These are phyloP conservation scores for Phytophthora pluvialis DNA, from an alignment of 352 stramenopile species.

Conservation along the genomic window DNA sequence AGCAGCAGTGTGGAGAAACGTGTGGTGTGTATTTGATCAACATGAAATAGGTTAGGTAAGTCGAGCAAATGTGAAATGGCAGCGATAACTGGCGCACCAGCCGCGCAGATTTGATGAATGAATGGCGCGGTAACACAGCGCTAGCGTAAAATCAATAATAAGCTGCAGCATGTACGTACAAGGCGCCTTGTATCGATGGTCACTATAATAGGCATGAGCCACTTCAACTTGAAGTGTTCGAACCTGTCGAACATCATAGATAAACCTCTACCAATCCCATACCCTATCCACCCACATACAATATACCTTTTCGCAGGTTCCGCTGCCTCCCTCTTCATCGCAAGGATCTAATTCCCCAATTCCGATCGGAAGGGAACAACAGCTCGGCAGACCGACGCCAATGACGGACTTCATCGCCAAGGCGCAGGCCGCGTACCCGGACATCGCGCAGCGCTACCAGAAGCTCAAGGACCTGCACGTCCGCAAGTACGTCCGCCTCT, in stretches of 20 bases:
- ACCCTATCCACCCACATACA: not conserved
- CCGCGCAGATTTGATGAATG: not conserved
- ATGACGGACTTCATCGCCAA: constrained; percentile 88
- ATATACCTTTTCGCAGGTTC: constrained; percentile 2
- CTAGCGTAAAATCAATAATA: too few relatives aligned
- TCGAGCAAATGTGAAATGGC: not conserved
- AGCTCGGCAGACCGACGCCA: constrained; percentile 3
- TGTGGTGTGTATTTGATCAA: constrained; percentile 9
- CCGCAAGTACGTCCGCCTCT: constrained; percentile 71
- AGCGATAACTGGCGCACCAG: not conserved
- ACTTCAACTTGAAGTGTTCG: constrained; percentile 1
- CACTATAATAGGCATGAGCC: not conserved
- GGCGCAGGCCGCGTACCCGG: constrained; percentile 90
- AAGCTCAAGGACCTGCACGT: constrained; percentile 91
- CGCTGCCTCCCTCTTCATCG: constrained; percentile 12
- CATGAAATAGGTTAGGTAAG: not conserved
- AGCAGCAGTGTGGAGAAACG: constrained; percentile 1
- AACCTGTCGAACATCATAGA: not conserved
- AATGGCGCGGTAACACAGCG: not conserved
- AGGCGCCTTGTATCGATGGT: too few relatives aligned
- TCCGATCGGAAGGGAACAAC: constrained; percentile 8
- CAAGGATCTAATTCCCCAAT: constrained; percentile 23
- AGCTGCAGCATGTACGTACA: not conserved
- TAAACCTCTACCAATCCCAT: not conserved
- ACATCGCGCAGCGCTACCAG: constrained; percentile 93